phyloP scores from a whole-genome alignment of 2,329 filamentous ascomycete species.

The Colletotrichum australisinense region DNA sequence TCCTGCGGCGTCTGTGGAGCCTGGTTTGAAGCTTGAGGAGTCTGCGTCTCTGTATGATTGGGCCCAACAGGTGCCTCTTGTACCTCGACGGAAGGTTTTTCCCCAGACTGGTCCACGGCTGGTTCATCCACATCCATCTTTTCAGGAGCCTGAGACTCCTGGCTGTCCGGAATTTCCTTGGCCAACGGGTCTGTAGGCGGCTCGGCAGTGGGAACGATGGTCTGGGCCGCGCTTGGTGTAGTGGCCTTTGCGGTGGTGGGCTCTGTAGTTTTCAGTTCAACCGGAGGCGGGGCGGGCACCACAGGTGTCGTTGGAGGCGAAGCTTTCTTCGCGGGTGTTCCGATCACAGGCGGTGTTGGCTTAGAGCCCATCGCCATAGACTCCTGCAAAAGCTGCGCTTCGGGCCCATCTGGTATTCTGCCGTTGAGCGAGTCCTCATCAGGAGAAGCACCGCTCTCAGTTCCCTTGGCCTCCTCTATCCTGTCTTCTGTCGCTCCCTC shows the following conservation, averaged over 20 bases:
- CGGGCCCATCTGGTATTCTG: conserved; percentile 45
- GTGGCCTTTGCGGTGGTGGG: neutral
- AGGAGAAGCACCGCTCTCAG: conserved; percentile 14
- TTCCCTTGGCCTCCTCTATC: conserved; percentile 37
- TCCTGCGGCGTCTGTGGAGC: conserved; percentile 40
- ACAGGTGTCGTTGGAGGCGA: conserved; percentile 9
- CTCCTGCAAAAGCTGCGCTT: conserved; percentile 59
- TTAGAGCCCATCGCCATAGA: conserved; percentile 42
- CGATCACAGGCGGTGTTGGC: conserved; percentile 28
- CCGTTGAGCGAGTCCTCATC: conserved; percentile 31
- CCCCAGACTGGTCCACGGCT: conserved; percentile 36
- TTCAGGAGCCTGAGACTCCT: conserved; percentile 44
- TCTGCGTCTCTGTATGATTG: conserved; percentile 22
- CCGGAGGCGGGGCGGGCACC: neutral
- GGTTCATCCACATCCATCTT: conserved; percentile 49
- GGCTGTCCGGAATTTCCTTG: conserved; percentile 50
- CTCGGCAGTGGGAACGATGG: neutral
- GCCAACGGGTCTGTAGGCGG: neutral
- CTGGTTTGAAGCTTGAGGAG: conserved; percentile 31
- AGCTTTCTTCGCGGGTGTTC: conserved; percentile 24
- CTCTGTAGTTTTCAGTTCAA: neutral
- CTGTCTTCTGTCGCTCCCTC: conserved; percentile 49
- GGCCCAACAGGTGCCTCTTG: conserved; percentile 3
- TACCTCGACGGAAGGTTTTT: conserved; percentile 8
- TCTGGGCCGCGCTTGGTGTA: neutral